Evolutionary conservation across 2,329 filamentous ascomycete species (phyloP).

Genomic region (Fusarium brevicatenulatum): DNA sequence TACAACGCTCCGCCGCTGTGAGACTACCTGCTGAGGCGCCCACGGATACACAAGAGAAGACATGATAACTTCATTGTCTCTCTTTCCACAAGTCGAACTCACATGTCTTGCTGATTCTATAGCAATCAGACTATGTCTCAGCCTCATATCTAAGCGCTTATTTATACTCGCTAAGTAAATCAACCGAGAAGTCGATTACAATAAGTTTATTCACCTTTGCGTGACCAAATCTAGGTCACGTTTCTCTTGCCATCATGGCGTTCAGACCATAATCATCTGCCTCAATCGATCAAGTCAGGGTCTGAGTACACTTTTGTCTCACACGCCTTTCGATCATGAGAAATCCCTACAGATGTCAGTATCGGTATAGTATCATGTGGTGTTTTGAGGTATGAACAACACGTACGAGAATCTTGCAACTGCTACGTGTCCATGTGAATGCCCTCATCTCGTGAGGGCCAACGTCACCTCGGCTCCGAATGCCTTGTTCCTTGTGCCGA

Average conservation of each 20-base stretch:
- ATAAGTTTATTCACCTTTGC: slow-evolving; percentile 10
- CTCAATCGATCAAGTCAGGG: slow-evolving; percentile 36
- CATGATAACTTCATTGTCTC: background rate
- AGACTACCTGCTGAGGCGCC: slow-evolving; percentile 28
- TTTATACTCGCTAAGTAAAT: background rate
- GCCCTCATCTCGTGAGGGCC: slow-evolving; percentile 36
- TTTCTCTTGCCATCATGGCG: slow-evolving; percentile 20
- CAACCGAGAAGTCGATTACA: background rate
- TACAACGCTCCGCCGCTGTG: slow-evolving; percentile 18
- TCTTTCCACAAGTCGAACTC: slow-evolving; percentile 20
- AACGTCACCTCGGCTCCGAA: slow-evolving; percentile 19
- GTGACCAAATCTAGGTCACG: slow-evolving; percentile 37
- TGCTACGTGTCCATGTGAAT: slow-evolving; percentile 36
- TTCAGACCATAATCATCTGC: slow-evolving; percentile 43
- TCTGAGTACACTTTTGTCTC: slow-evolving; percentile 34
- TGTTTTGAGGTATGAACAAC: slow-evolving; percentile 20
- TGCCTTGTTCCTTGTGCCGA: slow-evolving; percentile 9
- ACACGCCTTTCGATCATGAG: slow-evolving; percentile 27
- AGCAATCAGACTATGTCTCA: slow-evolving; percentile 13
- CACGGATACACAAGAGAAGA: slow-evolving; percentile 2
- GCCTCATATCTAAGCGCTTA: background rate
- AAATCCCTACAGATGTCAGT: background rate
- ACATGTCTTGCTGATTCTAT: slow-evolving; percentile 1
- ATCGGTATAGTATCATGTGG: slow-evolving; percentile 22
- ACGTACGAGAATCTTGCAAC: background rate